Conservation (phyloP, 202 grass and related monocot genomes). For the Bolboschoenoplectus hybrid region DNA sequence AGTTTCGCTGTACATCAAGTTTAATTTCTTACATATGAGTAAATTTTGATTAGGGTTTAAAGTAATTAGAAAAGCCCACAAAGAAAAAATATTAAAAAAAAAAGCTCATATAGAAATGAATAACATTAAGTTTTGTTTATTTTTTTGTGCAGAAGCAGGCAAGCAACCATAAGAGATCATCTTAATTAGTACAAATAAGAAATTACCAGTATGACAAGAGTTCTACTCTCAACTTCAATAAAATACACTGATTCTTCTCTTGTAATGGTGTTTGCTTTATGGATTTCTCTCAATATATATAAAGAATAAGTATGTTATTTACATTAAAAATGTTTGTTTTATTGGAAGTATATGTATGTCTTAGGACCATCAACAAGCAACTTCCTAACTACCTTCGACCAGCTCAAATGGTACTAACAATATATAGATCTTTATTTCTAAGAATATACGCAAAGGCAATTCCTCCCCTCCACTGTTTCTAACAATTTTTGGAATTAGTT, state of each 20-base stretch:
- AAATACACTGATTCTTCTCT: background rate
- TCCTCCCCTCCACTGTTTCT: too few species aligned
- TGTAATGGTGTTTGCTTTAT: background rate
- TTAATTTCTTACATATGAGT: too few species aligned
- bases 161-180: background rate
- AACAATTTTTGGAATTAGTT: too few species aligned
- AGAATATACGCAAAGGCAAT: too few species aligned
- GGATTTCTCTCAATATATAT: background rate
- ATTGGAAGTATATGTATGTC: background rate
- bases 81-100: background rate
- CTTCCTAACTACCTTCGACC: background rate
- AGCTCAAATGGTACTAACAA: background rate
- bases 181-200: background rate
- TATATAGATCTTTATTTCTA: too few species aligned
- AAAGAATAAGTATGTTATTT: background rate
- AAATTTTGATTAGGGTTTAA: too few species aligned
- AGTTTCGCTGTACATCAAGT: too few species aligned
- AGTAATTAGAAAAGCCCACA: background rate
- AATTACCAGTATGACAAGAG: background rate
- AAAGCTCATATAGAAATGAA: background rate
- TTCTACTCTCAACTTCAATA: background rate
- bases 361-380: background rate
- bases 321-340: background rate
- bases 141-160: background rate
- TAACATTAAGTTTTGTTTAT: background rate